Conservation (phyloP, 441 rosid genomes). For the Adansonia rubrostipa region DNA sequence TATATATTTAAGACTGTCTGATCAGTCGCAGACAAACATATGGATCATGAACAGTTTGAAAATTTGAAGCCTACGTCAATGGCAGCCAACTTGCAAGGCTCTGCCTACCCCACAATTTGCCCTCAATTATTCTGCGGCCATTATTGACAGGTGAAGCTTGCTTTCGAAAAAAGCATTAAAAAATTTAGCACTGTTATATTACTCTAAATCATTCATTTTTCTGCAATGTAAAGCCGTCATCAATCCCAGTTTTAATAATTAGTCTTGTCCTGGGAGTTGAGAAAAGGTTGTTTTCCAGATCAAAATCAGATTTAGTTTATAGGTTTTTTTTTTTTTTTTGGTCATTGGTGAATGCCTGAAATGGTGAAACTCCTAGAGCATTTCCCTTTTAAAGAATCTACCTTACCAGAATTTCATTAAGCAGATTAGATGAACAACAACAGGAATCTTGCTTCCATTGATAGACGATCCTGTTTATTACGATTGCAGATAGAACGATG, state of each 20-base stretch:
- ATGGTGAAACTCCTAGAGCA: not conserved
- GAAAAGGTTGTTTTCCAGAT: not conserved
- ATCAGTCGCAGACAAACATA: not conserved
- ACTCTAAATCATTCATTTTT: not conserved
- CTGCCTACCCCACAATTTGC: not conserved
- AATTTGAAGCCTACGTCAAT: not conserved
- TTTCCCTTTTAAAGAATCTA: not conserved
- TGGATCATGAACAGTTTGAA: not conserved
- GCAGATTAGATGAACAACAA: not conserved
- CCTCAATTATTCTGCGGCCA: conserved; percentile 14
- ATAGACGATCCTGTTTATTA: too few species aligned
- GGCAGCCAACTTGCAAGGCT: not conserved
- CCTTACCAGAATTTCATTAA: not conserved
- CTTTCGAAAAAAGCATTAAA: not conserved
- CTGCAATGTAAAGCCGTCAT: not conserved
- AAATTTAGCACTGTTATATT: not conserved
- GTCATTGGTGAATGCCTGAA: not conserved
- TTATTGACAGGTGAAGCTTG: not conserved
- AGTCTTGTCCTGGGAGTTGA: not conserved
- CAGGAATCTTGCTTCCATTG: not conserved
- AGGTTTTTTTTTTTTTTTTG: not conserved
- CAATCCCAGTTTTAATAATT: not conserved
- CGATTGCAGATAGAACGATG: too few species aligned
- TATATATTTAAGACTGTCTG: too few species aligned
- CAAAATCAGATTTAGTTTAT: not conserved